Evolutionary conservation across 768 basidiomycete species (phyloP).

Genomic region (Calocybe indica): DNA sequence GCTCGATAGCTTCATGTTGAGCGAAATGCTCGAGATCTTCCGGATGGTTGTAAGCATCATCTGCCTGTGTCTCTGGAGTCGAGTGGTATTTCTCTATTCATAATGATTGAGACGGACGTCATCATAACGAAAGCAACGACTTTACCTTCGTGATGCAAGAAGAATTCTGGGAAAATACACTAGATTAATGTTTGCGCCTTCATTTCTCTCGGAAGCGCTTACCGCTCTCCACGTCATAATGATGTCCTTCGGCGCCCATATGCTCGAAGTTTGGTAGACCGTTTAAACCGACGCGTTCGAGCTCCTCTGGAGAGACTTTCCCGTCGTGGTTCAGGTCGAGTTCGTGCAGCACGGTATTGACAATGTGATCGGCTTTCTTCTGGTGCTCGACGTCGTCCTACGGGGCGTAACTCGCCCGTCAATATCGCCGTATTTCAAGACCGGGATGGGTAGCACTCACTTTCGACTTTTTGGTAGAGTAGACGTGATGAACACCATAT

Average conservation of each 20-base stretch:
- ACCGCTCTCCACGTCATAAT: slow-evolving; percentile 91
- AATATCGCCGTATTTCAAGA: not conserved
- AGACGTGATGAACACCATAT: slow-evolving; percentile 93
- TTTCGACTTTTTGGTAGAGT: slow-evolving; percentile 77
- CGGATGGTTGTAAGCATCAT: slow-evolving; percentile 89
- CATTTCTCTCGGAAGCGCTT: slow-evolving; percentile 18
- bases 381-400: slow-evolving; percentile 77
- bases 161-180: slow-evolving; percentile 58
- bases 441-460: slow-evolving; percentile 20
- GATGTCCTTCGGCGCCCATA: slow-evolving; percentile 87
- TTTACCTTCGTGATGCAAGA: slow-evolving; percentile 93
- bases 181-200: not conserved
- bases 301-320: slow-evolving; percentile 60
- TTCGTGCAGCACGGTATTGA: slow-evolving; percentile 56
- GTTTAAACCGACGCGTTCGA: slow-evolving; percentile 63
- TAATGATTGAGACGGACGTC: too few relatives aligned
- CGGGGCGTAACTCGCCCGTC: not conserved
- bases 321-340: slow-evolving; percentile 79
- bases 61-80: slow-evolving; percentile 96
- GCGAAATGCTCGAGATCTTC: slow-evolving; percentile 93
- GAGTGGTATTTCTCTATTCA: slow-evolving; percentile 80
- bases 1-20: slow-evolving; percentile 83
- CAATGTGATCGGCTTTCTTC: slow-evolving; percentile 76
- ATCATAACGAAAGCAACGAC: not conserved
- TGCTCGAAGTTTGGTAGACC: slow-evolving; percentile 80